Percentiles rank a stretch among this genome's conserved stretches.
phyloP scores from a whole-genome alignment of 1,284 basidiomycete species.

The Microbotryum silenes-acaulis region DNA sequence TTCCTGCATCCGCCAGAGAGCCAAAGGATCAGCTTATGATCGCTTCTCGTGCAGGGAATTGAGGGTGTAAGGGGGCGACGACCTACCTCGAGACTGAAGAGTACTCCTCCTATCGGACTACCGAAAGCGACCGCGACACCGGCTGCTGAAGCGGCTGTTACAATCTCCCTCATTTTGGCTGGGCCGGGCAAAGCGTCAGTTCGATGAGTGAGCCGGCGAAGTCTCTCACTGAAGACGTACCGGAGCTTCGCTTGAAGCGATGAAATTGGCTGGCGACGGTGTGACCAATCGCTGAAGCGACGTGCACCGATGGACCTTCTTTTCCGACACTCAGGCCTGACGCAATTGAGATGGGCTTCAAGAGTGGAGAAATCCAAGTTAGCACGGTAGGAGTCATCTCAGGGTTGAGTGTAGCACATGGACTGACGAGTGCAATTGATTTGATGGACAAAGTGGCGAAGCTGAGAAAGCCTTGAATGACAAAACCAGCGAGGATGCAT shows the following conservation, averaged over 20 bases:
- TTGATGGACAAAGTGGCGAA: slow-evolving; percentile 85
- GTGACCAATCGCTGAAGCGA: slow-evolving; percentile 87
- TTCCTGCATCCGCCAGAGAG: slow-evolving; percentile 53
- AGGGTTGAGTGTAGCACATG: neutral
- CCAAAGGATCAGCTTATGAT: neutral
- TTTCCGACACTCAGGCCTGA: slow-evolving; percentile 96
- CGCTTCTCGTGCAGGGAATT: neutral
- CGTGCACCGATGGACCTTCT: slow-evolving; percentile 96
- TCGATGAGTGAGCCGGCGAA: neutral
- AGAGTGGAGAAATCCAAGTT: slow-evolving; percentile 8
- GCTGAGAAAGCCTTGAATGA: slow-evolving; percentile 91
- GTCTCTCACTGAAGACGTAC: slow-evolving; percentile 42
- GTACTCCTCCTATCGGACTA: slow-evolving; percentile 91
- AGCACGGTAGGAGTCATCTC: neutral
- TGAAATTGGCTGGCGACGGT: slow-evolving; percentile 75
- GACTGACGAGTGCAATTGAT: slow-evolving; percentile 72
- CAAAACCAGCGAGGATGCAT: slow-evolving; percentile 92
- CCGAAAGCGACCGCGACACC: slow-evolving; percentile 97
- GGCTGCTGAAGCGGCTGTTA: slow-evolving; percentile 92
- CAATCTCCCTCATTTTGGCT: slow-evolving; percentile 93
- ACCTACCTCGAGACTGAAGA: slow-evolving; percentile 63
- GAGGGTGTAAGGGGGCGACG: neutral
- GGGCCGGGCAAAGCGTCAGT: too few species aligned
- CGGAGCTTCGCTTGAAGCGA: slow-evolving; percentile 77
- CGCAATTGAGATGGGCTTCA: slow-evolving; percentile 88